Evolutionary conservation across 2,329 filamentous ascomycete species (phyloP), one percentile per base, ranked within the genome.

Genomic region (Aureobasidium sp.): DNA sequence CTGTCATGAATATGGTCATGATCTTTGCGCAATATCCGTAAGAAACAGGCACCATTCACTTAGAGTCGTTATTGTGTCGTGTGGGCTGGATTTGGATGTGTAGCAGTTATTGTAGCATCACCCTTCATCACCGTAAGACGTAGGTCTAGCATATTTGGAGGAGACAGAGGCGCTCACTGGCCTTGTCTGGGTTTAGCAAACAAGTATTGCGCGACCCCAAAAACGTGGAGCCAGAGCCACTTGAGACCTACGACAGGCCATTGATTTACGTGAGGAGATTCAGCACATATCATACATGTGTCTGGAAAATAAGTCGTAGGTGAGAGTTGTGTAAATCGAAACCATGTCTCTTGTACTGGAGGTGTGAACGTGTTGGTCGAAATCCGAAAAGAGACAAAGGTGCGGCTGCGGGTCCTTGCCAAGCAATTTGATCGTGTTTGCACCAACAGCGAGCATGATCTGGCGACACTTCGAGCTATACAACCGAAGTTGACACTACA

Each of bases 341-440:
- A 39, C 43, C 7, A 13, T n/a, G 12, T 29, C 34, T 37, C 34
- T 37, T 29, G 26, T 55, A 37, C 15, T 56, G 52, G 17, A 9
- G 37, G 32, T 10, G 8, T 34, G 8, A 44, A 13, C 29, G 34
- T 43, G 24, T 24, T 24, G 36, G 20, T 55, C 20, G 13, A 12
- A 55, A 9, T 46, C 53, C 27, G 20, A 39, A 59, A 59, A 26
- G 43, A 48, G 55, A 29, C 43, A 59, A 59, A 47, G 55, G 55
- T 59, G 37, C 15, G 37, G 34, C 20, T 52, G 27, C 34, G 53
- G 53, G 27, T 24, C 29, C 27, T 46, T 10, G 53, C 53, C 53
- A 57, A 57, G 53, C 37, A 59, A 24, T 59, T 48, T 48, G 55
- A 59, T 27, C 27, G 53, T 57, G 53, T 59, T 59, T 48, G 55